Conservation (phyloP, 148 eudicot species). For the Oxyria digyna region DNA sequence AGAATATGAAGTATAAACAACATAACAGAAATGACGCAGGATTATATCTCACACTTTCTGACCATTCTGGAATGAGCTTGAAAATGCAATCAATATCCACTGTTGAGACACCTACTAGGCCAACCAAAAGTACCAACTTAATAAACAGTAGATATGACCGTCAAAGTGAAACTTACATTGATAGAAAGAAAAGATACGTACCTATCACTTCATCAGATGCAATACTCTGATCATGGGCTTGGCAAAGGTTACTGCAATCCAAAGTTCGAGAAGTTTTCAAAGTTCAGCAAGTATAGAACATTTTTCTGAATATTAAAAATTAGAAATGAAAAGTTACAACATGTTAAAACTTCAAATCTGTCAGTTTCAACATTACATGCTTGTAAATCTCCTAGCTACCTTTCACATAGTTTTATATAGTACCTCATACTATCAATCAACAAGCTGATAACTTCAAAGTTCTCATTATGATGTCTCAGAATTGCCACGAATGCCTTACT, state of each 20-base stretch:
- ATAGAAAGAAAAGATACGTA: slow-evolving; percentile 8
- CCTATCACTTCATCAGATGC: slow-evolving; percentile 23
- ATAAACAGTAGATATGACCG: neutral
- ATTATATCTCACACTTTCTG: slow-evolving; percentile 39
- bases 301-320: neutral
- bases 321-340: neutral
- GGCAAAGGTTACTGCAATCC: slow-evolving; percentile 39
- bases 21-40: neutral
- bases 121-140: neutral
- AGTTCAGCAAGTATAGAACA: neutral
- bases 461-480: slow-evolving; percentile 35
- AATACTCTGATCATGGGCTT: slow-evolving; percentile 19
- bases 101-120: slow-evolving; percentile 21
- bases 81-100: slow-evolving; percentile 38
- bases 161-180: neutral
- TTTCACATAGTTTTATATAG: neutral
- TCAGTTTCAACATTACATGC: neutral
- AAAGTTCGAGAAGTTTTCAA: neutral
- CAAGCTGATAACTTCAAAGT: slow-evolving; percentile 36
- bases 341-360: neutral
- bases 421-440: slow-evolving; percentile 69
- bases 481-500: slow-evolving; percentile 29
- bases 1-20: neutral
- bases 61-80: slow-evolving; percentile 53
- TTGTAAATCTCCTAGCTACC: neutral